Evolutionary conservation across 495 filamentous ascomycete species (phyloP), one percentile per base, ranked within the genome.

Genomic region (Pyrenula aspistea): DNA sequence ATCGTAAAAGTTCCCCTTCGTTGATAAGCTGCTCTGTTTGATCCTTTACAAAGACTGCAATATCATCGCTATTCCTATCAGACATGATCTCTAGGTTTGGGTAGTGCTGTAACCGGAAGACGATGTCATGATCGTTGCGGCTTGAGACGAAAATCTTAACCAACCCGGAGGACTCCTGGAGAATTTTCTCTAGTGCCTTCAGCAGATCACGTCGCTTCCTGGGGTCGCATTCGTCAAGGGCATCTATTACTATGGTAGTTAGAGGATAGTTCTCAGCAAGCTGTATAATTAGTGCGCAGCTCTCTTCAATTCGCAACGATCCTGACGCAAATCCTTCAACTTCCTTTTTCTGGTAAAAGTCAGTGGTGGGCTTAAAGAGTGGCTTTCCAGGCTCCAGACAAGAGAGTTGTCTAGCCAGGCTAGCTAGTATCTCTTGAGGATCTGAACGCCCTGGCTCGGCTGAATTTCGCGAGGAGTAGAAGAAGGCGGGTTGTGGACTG

Each of bases 201-300:
- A 75, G 62, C 12, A 78, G 49, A 1, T 64, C 52, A 10, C 61
- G 57, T 20, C 73, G 64, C 2, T 55, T 58, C 12, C 56, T 53
- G 0, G 62, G 56, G 48, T 77, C 61, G 51, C 70, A 74, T 57
- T 80, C 75, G 56, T 78, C 74, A 8, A 78, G 53, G 19, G 72
- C 76, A 62, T 78, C 75, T 8, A 77, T 68, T 1, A 78, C 58
- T 4, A 77, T 67, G 0, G 63, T 73, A 1, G 69, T 24, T 42
- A 42, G 31, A 20, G 50, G 50, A 52, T 24, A 21, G 10, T 52
- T 8, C 10, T 52, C 50, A 21, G 20, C 10, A 52, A 52, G n/a
- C 19, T 52, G 19, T 10, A 52, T 8, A 4, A 52, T 8, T 10
- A 52, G 19, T 8, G 50, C 10, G 20, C n/a, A 20, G 50, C 50